A percentile compares a stretch with the other conserved stretches of the same genome.
phyloP scores from a whole-genome alignment of 2,329 filamentous ascomycete species.

The Lasiodiplodia theobromae region DNA sequence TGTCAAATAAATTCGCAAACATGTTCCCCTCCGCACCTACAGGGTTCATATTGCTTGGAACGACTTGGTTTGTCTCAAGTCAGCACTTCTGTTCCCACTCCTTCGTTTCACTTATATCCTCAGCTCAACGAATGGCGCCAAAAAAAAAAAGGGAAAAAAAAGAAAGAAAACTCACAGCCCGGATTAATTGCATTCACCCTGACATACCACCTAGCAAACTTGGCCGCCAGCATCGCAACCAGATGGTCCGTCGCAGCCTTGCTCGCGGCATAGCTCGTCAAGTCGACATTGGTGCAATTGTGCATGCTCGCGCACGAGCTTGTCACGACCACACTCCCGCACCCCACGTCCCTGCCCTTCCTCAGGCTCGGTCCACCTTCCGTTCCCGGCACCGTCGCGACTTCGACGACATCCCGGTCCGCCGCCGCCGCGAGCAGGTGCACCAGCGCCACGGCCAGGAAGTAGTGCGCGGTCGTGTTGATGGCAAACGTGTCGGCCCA shows the following conservation, averaged over 20 bases:
- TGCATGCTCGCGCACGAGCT: slow-evolving; percentile 62
- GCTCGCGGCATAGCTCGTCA: slow-evolving; percentile 60
- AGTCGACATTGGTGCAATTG: slow-evolving; percentile 60
- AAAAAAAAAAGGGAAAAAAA: not conserved
- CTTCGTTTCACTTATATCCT: too few species aligned
- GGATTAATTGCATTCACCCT: slow-evolving; percentile 55
- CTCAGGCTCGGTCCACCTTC: slow-evolving; percentile 36
- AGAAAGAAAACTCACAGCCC: slow-evolving; percentile 46
- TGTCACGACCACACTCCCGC: slow-evolving; percentile 57
- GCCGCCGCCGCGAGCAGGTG: slow-evolving; percentile 53
- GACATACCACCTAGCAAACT: slow-evolving; percentile 55
- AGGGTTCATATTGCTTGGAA: slow-evolving; percentile 55
- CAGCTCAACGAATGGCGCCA: not conserved
- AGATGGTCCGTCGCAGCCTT: slow-evolving; percentile 63
- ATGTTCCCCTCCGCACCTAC: slow-evolving; percentile 51
- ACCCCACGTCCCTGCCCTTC: slow-evolving; percentile 47
- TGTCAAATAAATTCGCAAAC: slow-evolving; percentile 51
- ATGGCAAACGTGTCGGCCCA: slow-evolving; percentile 57
- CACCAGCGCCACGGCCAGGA: slow-evolving; percentile 56
- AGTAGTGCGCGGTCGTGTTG: slow-evolving; percentile 60
- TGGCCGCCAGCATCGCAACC: slow-evolving; percentile 57
- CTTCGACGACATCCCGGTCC: slow-evolving; percentile 28
- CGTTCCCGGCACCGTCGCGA: not conserved
- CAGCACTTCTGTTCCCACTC: not conserved
- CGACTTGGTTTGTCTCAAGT: slow-evolving; percentile 39